These are phyloP conservation scores for Thalassia testudinum DNA, from an alignment of 116 monocot genomes.

Conservation along the genomic window DNA sequence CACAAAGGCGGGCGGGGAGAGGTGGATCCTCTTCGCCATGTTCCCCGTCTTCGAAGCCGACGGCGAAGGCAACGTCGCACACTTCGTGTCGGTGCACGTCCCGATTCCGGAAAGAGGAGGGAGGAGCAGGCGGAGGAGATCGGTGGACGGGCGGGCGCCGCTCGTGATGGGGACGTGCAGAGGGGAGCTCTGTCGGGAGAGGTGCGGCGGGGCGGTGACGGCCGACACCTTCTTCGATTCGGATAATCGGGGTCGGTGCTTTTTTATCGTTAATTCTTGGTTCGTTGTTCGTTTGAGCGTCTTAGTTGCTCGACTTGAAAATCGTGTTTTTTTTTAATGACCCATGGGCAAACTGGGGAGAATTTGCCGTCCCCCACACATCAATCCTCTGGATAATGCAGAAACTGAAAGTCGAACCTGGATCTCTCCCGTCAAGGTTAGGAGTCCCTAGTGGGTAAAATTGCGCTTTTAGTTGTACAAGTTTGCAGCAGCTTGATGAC, in stretches of 20 bases:
- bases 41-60: slow-evolving; percentile 51
- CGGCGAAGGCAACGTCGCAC: slow-evolving; percentile 37
- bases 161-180: not conserved
- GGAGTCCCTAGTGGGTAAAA: no score
- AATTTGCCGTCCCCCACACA: no score
- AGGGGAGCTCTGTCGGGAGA: slow-evolving; percentile 11
- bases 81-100: slow-evolving; percentile 84
- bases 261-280: no score
- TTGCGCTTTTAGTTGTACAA: no score
- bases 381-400: no score
- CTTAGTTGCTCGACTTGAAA: no score
- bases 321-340: no score
- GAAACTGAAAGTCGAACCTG: no score
- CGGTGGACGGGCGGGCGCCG: not conserved
- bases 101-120: slow-evolving; percentile 46
- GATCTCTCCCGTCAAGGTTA: no score
- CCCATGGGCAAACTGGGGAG: no score
- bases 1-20: slow-evolving; percentile 52
- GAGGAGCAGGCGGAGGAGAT: slow-evolving; percentile 4
- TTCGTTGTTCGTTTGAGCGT: not conserved
- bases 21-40: slow-evolving; percentile 70
- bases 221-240: slow-evolving; percentile 28
- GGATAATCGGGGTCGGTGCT: slow-evolving; percentile 31
- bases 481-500: no score
- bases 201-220: slow-evolving; percentile 47